Evolutionary conservation across 1,284 basidiomycete species (phyloP).

Genomic region (Cryptococcus jaspeensis): DNA sequence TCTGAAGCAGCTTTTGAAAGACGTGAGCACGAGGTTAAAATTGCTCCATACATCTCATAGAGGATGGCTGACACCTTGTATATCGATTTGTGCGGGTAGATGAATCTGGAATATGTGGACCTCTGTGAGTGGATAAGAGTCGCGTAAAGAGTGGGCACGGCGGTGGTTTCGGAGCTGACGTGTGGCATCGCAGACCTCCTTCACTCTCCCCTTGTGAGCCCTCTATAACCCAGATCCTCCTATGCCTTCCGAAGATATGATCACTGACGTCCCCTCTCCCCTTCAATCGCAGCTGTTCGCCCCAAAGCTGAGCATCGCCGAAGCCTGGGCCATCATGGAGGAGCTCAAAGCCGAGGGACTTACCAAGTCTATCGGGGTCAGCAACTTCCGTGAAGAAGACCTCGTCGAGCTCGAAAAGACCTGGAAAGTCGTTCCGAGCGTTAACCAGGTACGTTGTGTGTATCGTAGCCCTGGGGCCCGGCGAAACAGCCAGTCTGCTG

Average conservation of each 20-base stretch:
- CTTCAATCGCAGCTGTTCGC: constrained; percentile 49
- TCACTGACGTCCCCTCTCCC: neutral
- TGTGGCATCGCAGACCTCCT: constrained; percentile 59
- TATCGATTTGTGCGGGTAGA: constrained; percentile 47
- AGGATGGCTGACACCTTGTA: too few species aligned
- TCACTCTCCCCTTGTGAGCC: constrained; percentile 59
- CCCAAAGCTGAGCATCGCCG: constrained; percentile 20
- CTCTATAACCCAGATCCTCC: neutral
- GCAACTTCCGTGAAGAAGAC: constrained; percentile 71
- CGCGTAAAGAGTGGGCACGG: too few species aligned
- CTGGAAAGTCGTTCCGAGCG: constrained; percentile 61
- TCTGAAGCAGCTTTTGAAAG: constrained; percentile 40
- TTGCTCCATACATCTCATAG: too few species aligned
- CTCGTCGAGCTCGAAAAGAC: constrained; percentile 62
- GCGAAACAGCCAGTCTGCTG: too few species aligned
- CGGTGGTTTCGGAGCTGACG: constrained; percentile 2
- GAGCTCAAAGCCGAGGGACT: constrained; percentile 65
- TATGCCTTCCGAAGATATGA: neutral
- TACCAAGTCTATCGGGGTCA: constrained; percentile 76
- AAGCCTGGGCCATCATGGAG: constrained; percentile 69
- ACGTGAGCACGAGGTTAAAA: constrained; percentile 23
- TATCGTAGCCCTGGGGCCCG: too few species aligned
- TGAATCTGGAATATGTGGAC: constrained; percentile 67
- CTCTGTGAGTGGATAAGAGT: constrained; percentile 39
- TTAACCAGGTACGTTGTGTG: constrained; percentile 65